Conservation (phyloP, 139 green algal species). For the Micromonas commoda region DNA sequence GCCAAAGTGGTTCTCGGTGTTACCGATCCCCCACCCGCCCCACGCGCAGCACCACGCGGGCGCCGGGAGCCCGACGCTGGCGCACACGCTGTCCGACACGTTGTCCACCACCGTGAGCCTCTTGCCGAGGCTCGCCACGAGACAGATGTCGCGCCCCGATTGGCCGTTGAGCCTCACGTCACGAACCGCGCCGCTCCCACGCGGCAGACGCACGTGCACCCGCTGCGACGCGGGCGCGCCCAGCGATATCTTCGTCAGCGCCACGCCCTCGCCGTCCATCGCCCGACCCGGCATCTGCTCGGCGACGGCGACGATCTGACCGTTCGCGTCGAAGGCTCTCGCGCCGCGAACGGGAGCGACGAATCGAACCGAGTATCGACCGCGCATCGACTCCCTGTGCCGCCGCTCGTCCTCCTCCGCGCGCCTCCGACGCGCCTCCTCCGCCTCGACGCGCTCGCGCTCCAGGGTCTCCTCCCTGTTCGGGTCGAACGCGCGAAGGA, state of each 20-base stretch:
- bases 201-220: neutral
- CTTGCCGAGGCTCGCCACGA: neutral
- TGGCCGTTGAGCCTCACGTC: neutral
- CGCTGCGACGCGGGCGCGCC: neutral
- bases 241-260: neutral
- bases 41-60: neutral
- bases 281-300: neutral
- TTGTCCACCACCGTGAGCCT: neutral
- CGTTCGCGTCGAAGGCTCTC: neutral
- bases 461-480: neutral
- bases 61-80: neutral
- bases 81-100: neutral
- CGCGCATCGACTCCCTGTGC: no score
- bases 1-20: neutral
- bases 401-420: neutral
- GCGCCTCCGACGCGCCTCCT: no score
- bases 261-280: no score
- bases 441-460: no score
- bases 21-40: neutral
- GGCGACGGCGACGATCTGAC: neutral
- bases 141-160: neutral
- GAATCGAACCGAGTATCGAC: neutral
- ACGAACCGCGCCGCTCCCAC: no score
- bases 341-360: neutral
- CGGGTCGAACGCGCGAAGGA: neutral